Evolutionary conservation across 2,329 filamentous ascomycete species (phyloP).

Genomic region (Tympanopsis confertula): DNA sequence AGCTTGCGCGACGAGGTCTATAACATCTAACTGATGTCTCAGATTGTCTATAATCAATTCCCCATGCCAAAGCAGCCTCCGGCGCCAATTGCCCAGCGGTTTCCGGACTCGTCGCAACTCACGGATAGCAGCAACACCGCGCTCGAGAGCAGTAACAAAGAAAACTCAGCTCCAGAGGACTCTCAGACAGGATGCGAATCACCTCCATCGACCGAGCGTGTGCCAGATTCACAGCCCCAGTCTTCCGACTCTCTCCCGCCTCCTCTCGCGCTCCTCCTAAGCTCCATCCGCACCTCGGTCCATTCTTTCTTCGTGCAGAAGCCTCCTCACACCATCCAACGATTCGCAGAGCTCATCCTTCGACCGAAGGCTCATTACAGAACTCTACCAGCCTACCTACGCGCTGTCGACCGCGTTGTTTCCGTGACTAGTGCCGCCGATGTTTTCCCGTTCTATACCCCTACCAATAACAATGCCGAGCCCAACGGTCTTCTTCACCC

Average conservation of each 20-base stretch:
- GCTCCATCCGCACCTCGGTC: neutral
- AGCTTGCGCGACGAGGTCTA: neutral
- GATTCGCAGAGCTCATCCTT: neutral
- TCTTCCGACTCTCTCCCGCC: neutral
- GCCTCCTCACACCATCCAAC: neutral
- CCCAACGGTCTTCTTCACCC: too few species aligned
- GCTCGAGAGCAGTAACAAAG: neutral
- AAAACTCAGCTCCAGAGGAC: neutral
- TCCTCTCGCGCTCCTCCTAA: neutral
- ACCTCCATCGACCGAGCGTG: neutral
- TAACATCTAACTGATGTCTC: neutral
- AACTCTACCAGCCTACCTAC: conserved; percentile 1
- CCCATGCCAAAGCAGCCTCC: neutral
- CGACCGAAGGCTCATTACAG: neutral
- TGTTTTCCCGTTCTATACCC: neutral
- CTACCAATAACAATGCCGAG: too few species aligned
- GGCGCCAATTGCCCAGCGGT: neutral
- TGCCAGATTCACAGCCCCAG: neutral
- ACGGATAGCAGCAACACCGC: too few species aligned
- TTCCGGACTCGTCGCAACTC: too few species aligned
- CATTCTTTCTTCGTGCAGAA: neutral
- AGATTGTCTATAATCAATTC: neutral
- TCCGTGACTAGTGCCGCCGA: neutral
- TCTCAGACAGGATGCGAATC: neutral
- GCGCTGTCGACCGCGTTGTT: conserved; percentile 1